Conservation (phyloP, 768 basidiomycete genomes). For the Auricularia cornea region DNA sequence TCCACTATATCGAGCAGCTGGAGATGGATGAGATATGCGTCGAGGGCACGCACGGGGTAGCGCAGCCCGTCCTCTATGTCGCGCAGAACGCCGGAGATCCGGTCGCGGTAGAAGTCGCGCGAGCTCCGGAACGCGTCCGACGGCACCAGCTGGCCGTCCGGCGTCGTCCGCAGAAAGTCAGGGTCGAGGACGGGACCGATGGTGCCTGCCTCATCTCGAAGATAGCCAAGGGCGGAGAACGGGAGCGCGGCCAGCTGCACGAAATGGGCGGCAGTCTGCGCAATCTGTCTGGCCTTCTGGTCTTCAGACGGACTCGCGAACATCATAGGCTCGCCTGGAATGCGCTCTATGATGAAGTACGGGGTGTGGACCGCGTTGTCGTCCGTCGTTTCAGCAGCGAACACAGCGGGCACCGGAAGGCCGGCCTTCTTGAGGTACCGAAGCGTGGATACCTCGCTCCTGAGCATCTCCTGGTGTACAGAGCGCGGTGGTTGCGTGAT, state of each 20-base stretch:
- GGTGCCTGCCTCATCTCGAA: neutral
- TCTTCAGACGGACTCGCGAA: neutral
- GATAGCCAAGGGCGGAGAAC: slow-evolving; percentile 7
- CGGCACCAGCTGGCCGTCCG: neutral
- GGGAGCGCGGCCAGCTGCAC: slow-evolving; percentile 3
- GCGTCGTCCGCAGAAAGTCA: too few relatives aligned
- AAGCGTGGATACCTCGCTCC: slow-evolving; percentile 6
- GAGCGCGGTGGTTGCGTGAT: slow-evolving; percentile 20
- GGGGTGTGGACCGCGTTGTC: slow-evolving; percentile 1
- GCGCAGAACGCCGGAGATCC: neutral
- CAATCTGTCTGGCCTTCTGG: neutral
- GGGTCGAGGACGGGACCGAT: too few relatives aligned
- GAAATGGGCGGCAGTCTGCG: slow-evolving; percentile 5
- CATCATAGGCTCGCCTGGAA: slow-evolving; percentile 1
- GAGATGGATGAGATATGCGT: slow-evolving; percentile 8
- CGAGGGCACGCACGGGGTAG: neutral
- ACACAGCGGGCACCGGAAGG: slow-evolving; percentile 3
- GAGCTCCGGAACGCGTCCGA: slow-evolving; percentile 1
- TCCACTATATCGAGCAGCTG: slow-evolving; percentile 3
- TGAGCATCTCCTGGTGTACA: neutral
- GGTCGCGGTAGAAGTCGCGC: neutral
- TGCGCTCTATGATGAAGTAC: slow-evolving; percentile 5
- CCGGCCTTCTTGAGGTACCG: slow-evolving; percentile 1
- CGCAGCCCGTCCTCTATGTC: neutral
- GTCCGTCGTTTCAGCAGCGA: neutral